Evolutionary conservation across 805 yeast genomes (phyloP).

Genomic region (Pichia californica): DNA sequence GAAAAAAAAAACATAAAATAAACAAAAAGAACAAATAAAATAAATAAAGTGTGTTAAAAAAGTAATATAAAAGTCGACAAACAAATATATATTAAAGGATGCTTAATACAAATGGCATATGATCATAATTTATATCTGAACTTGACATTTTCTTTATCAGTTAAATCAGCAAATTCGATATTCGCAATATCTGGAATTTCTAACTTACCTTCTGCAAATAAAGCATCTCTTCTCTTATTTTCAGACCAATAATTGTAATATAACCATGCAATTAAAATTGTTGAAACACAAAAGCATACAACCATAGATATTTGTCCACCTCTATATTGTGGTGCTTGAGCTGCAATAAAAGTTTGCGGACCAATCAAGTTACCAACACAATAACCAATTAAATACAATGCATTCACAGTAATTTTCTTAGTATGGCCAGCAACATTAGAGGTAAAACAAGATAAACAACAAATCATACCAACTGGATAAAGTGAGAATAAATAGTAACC

Average conservation of each 20-base stretch:
- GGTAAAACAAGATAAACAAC: constrained; percentile 30
- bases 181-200: constrained; percentile 11
- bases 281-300: constrained; percentile 23
- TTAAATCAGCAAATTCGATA: constrained; percentile 18
- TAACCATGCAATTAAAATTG: constrained; percentile 14
- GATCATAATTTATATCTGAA: constrained; percentile 16
- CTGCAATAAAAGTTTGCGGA: constrained; percentile 58
- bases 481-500: constrained; percentile 26
- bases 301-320: constrained; percentile 45
- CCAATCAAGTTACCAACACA: constrained; percentile 67
- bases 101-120: no score
- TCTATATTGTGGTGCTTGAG: constrained; percentile 51
- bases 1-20: no score
- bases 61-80: constrained; percentile 6
- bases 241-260: constrained; percentile 16
- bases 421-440: constrained; percentile 67
- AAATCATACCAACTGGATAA: constrained; percentile 24
- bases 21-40: no score
- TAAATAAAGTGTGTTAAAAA: no score
- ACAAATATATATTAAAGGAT: constrained; percentile 3
- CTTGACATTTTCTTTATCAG: constrained; percentile 17
- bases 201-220: constrained; percentile 9
- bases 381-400: constrained; percentile 55
- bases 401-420: constrained; percentile 58
- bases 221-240: constrained; percentile 13